Evolutionary conservation across 2,329 filamentous ascomycete species (phyloP).

Genomic region (Coniochaeta sp.): DNA sequence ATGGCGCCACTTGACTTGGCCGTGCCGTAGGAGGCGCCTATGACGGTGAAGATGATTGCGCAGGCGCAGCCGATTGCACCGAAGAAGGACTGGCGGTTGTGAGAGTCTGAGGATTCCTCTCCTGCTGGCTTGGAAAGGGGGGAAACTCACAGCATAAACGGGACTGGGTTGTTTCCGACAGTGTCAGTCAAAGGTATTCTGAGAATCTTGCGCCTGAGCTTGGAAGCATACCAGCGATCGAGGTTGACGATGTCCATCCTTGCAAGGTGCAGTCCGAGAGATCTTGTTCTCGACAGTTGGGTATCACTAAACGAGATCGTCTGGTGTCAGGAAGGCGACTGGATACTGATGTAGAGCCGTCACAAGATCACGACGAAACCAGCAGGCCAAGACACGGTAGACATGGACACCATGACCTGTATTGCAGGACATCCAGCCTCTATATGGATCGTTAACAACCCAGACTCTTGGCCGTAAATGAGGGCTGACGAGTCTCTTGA

Average conservation of each 20-base stretch:
- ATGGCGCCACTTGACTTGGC: conserved; percentile 99
- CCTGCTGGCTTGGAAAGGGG: background rate
- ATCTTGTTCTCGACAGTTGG: background rate
- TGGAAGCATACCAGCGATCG: conserved; percentile 25
- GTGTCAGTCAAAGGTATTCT: conserved; percentile 2
- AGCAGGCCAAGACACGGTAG: background rate
- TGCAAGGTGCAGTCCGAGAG: background rate
- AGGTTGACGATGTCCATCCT: conserved; percentile 25
- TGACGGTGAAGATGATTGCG: conserved; percentile 44
- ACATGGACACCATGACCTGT: background rate
- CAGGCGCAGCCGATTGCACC: conserved; percentile 91
- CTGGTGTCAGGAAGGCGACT: background rate
- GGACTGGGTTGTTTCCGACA: conserved; percentile 24
- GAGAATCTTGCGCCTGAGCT: too few relatives aligned
- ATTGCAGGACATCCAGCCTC: background rate
- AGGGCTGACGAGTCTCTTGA: background rate
- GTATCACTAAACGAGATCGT: background rate
- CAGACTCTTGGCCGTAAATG: background rate
- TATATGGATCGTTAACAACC: background rate
- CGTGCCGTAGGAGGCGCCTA: conserved; percentile 90
- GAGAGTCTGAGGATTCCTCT: too few relatives aligned
- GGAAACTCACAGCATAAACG: conserved; percentile 35
- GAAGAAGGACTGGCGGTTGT: conserved; percentile 60
- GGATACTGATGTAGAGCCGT: background rate
- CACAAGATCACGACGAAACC: too few relatives aligned